phyloP scores from a whole-genome alignment of 1,284 basidiomycete species.

The Malassezia globosa region DNA sequence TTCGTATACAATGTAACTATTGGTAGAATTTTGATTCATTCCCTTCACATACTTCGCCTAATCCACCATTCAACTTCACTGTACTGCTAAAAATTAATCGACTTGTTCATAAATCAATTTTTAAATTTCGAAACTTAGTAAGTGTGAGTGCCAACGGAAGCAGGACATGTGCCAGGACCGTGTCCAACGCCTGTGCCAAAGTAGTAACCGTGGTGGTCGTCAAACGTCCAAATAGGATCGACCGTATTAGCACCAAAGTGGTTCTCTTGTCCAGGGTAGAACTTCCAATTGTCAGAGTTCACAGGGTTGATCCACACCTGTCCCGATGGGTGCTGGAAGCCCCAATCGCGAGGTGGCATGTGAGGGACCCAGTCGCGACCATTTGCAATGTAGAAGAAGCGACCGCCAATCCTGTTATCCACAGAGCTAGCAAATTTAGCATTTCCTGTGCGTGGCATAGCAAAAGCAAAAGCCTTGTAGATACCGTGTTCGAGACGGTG shows the following conservation, averaged over 20 bases:
- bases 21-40: no score
- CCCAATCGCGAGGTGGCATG: slow-evolving; percentile 19
- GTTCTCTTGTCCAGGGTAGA: slow-evolving; percentile 37
- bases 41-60: no score
- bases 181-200: slow-evolving; percentile 4
- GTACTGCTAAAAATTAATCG: no score
- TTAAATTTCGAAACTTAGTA: no score
- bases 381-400: slow-evolving; percentile 28
- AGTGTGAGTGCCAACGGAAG: neutral
- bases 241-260: slow-evolving; percentile 25
- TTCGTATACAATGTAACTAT: no score
- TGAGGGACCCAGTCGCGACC: slow-evolving; percentile 27
- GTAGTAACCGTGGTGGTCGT: slow-evolving; percentile 6
- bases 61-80: no score
- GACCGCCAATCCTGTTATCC: slow-evolving; percentile 22
- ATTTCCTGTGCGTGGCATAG: slow-evolving; percentile 28
- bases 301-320: slow-evolving; percentile 34
- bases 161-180: neutral
- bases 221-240: slow-evolving; percentile 6
- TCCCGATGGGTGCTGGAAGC: slow-evolving; percentile 27
- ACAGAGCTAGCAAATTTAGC: slow-evolving; percentile 24
- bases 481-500: slow-evolving; percentile 19
- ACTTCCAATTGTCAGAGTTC: slow-evolving; percentile 20
- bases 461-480: slow-evolving; percentile 23
- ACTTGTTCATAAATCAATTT: no score